A percentile compares a stretch with the other conserved stretches of the same genome.
These are phyloP conservation scores for Nakazawaea anatomiae DNA, from an alignment of 805 yeast genomes.

Conservation along the genomic window DNA sequence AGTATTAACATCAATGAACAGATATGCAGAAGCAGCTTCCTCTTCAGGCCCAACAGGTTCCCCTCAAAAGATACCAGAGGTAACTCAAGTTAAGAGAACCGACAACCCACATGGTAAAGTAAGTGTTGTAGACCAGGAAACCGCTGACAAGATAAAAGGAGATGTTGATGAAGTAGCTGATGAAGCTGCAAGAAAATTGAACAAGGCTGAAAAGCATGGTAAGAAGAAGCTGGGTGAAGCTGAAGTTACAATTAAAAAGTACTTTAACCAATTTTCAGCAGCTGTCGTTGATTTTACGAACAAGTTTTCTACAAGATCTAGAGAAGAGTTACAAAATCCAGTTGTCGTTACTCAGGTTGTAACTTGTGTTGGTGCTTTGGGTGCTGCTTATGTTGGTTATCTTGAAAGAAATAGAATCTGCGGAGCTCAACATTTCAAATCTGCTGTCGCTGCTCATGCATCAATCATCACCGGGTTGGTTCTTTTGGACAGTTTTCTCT, in stretches of 20 bases:
- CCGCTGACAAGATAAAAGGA: conserved; percentile 10
- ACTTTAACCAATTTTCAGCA: conserved; percentile 16
- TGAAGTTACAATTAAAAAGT: conserved; percentile 14
- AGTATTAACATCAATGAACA: neutral
- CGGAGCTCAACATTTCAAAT: conserved; percentile 6
- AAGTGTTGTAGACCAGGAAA: conserved; percentile 5
- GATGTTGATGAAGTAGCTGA: conserved; percentile 19
- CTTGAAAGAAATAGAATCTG: conserved; percentile 24
- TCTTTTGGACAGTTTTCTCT: conserved; percentile 47
- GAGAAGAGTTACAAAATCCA: conserved; percentile 52
- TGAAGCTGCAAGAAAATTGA: conserved; percentile 24
- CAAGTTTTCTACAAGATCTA: conserved; percentile 17
- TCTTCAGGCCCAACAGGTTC: conserved; percentile 31
- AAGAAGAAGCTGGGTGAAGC: conserved; percentile 19
- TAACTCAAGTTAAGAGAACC: conserved; percentile 19
- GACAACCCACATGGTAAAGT: conserved; percentile 12
- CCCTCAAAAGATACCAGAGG: conserved; percentile 24
- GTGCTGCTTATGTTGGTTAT: conserved; percentile 44
- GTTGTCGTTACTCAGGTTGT: conserved; percentile 51
- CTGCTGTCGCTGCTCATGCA: conserved; percentile 20
- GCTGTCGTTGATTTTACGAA: conserved; percentile 10
- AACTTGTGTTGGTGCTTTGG: conserved; percentile 39
- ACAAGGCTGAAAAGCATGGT: conserved; percentile 24
- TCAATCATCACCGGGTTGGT: conserved; percentile 49
- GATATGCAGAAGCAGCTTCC: conserved; percentile 37